Conservation (phyloP, 1,139 yeast species). For the Insectozyma bohioensis region DNA sequence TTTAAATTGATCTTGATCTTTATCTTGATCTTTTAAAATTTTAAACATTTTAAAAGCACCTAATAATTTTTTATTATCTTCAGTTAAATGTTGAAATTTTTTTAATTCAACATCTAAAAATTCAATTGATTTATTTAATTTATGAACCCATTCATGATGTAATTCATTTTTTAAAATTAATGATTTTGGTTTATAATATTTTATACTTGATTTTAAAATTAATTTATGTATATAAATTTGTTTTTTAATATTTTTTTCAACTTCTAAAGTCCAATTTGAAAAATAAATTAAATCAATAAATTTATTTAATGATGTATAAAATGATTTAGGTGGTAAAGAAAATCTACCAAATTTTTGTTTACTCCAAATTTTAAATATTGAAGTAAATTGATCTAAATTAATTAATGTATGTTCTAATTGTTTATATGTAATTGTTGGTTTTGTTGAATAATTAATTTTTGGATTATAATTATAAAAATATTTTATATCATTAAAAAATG, state of each 20-base stretch:
- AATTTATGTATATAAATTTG: constrained; percentile 23
- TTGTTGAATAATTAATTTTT: constrained; percentile 14
- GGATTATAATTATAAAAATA: constrained; percentile 35
- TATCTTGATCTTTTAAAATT: constrained; percentile 16
- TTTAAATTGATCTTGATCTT: constrained; percentile 3
- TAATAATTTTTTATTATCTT: constrained; percentile 20
- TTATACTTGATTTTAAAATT: constrained; percentile 31
- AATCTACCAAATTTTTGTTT: background rate
- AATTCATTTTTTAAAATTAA: constrained; percentile 11
- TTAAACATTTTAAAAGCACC: constrained; percentile 20
- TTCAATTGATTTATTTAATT: constrained; percentile 23
- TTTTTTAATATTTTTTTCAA: constrained; percentile 13
- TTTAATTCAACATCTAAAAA: constrained; percentile 22
- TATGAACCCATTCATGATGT: constrained; percentile 16
- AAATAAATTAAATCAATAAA: constrained; percentile 24
- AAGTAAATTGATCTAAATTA: constrained; percentile 8
- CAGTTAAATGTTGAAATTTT: constrained; percentile 15
- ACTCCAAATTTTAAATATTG: constrained; percentile 1
- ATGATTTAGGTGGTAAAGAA: constrained; percentile 6
- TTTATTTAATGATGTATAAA: constrained; percentile 13
- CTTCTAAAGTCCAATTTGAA: constrained; percentile 25
- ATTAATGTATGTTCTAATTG: constrained; percentile 10
- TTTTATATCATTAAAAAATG: constrained; percentile 34
- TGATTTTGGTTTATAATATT: constrained; percentile 27
- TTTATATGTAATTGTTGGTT: constrained; percentile 2